A percentile compares a stretch with the other conserved stretches of the same genome.
Evolutionary conservation across 805 yeast species (phyloP).

Genomic region (Ogataea methanolica): DNA sequence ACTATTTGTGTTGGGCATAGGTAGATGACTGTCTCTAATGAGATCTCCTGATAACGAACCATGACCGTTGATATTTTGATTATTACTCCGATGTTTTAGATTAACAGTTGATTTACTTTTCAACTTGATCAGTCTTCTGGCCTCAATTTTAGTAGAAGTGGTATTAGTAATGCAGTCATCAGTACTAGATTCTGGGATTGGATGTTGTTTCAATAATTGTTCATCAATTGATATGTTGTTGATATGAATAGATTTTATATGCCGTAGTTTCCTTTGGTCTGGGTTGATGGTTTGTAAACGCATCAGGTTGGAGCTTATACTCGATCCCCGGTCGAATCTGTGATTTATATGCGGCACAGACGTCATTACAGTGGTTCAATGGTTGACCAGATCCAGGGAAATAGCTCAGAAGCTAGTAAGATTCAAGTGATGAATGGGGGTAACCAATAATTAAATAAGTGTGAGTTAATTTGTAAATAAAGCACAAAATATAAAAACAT

Average conservation of each 20-base stretch:
- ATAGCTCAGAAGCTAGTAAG: no score
- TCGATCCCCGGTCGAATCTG: not conserved
- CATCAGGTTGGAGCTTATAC: not conserved
- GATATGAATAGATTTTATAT: constrained; percentile 17
- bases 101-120: constrained; percentile 9
- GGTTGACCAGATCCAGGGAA: not conserved
- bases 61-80: not conserved
- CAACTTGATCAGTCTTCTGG: not conserved
- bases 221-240: constrained; percentile 11
- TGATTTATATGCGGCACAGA: constrained; percentile 18
- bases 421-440: no score
- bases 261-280: constrained; percentile 22
- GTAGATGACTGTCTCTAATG: constrained; percentile 4
- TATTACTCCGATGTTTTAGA: not conserved
- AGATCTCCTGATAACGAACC: constrained; percentile 9
- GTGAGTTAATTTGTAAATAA: no score
- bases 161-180: not conserved
- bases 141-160: not conserved
- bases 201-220: not conserved
- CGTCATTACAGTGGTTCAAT: constrained; percentile 7
- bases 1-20: not conserved
- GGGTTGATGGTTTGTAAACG: constrained; percentile 7
- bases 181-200: no score
- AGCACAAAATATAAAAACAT: no score
- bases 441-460: no score